Base-by-base conservation (phyloP, 768 basidiomycete species). In the Boletus tylopilopsis region DNA sequence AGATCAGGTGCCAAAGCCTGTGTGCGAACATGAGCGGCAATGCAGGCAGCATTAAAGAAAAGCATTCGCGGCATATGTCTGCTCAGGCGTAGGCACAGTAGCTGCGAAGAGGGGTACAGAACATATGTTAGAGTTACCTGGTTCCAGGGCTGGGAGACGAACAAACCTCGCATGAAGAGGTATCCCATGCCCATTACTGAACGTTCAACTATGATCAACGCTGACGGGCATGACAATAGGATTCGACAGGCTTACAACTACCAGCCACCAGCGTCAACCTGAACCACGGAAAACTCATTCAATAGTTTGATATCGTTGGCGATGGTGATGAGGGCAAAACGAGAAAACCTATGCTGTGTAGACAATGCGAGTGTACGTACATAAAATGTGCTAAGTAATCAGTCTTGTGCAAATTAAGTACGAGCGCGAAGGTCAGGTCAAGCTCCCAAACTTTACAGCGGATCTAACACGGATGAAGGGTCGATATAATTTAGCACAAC, bases 1-100 rank as follows among this genome's bases (percentile, higher is more conserved):
- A 85, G 64, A 68, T 83, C 82, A 54, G 85, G 84, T 19, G 84
- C 75, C 74, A 87, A 73, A 62, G 74, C 70, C 84, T 85, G 53
- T 22, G 48, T 33, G 46, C 34, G 11, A 21, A 24, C 24, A 45
- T 47, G 34, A 57, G 45, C 13, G 24, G 27, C 35, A 39, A 30
- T 36, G 37, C 11, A 21, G 24, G 35, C 22, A 35, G 29, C 27
- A 46, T 34, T 23, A 11, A 19, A 25, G 39, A 47, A 5, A 23
- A 30, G 27, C 22, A 24, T 43, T 27, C 51, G 68, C 66, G 35
- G 62, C 63, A 43, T 71, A 71, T 18, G 66, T 68, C 50, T 72
- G 66, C 42, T 69, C 68, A 15, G 69, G 69, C 32, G 66, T 63
- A 21, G 72, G 70, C 35, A 62, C 61, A 12, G 71, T 68, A 29